Conservation (phyloP, 2,329 filamentous ascomycete species). For the Graphiopsis chlorocephala region DNA sequence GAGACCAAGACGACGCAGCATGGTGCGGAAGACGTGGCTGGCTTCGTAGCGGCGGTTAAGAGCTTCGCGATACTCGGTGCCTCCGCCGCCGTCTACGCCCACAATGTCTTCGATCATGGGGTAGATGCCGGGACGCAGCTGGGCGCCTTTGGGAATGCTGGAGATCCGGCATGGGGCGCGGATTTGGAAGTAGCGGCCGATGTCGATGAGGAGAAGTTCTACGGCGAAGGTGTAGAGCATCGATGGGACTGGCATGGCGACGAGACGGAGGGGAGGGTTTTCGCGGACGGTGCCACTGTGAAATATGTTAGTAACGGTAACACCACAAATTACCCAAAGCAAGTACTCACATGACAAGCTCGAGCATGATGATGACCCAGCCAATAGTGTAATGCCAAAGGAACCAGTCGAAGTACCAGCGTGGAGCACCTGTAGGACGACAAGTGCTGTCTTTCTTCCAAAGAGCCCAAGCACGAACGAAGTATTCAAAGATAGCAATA, state of each 20-base stretch:
- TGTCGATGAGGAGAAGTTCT: conserved; percentile 51
- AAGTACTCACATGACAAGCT: conserved; percentile 49
- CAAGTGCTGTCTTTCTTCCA: conserved; percentile 53
- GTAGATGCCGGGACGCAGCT: conserved; percentile 54
- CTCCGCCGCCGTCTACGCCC: conserved; percentile 53
- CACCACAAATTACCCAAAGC: neutral
- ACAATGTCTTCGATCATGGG: conserved; percentile 54
- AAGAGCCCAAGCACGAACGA: conserved; percentile 48
- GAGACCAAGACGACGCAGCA: conserved; percentile 51
- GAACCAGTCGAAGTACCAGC: conserved; percentile 53
- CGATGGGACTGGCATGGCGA: conserved; percentile 52
- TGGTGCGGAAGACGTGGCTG: conserved; percentile 52
- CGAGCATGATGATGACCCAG: conserved; percentile 57
- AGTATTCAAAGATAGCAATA: conserved; percentile 55
- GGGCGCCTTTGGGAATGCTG: conserved; percentile 50
- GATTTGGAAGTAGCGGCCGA: conserved; percentile 44
- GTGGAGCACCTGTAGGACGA: conserved; percentile 47
- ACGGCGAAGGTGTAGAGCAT: conserved; percentile 54
- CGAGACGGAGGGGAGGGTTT: conserved; percentile 51
- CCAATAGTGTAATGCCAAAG: conserved; percentile 56
- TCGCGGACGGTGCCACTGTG: conserved; percentile 45
- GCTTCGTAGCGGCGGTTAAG: conserved; percentile 54
- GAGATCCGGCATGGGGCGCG: conserved; percentile 52
- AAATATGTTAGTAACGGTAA: conserved; percentile 19
- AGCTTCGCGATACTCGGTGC: conserved; percentile 51